phyloP scores from a whole-genome alignment of 225 moss, liverwort and hornwort species.

The Pseudoscleropodium purum region DNA sequence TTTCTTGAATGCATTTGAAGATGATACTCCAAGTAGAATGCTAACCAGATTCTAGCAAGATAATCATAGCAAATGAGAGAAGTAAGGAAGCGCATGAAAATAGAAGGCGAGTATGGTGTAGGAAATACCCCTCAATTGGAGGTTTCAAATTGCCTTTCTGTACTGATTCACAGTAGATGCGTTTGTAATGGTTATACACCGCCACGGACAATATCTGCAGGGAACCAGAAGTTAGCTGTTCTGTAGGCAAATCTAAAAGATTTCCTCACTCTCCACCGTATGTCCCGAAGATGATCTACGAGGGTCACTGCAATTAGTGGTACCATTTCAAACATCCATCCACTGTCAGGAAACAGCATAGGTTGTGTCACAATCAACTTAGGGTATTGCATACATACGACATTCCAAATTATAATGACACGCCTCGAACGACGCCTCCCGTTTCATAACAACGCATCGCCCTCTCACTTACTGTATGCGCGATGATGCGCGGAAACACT shows the following conservation, averaged over 20 bases:
- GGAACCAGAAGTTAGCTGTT: neutral
- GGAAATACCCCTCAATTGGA: slow-evolving; percentile 32
- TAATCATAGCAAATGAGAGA: neutral
- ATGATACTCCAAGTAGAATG: neutral
- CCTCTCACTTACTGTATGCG: neutral
- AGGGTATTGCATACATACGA: neutral
- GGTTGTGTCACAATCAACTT: neutral
- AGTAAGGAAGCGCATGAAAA: neutral
- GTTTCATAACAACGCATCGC: neutral
- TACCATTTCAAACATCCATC: neutral
- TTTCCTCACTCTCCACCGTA: neutral
- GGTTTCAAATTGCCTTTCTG: slow-evolving; percentile 66
- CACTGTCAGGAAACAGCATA: neutral
- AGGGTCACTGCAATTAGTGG: neutral
- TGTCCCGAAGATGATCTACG: neutral
- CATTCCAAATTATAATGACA: neutral
- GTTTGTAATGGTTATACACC: slow-evolving; percentile 97
- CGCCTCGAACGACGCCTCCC: neutral
- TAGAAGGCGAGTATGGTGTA: neutral
- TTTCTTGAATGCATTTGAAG: neutral
- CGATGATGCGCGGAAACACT: neutral
- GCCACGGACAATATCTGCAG: slow-evolving; percentile 89
- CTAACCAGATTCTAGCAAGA: neutral
- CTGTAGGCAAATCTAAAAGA: neutral
- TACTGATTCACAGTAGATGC: slow-evolving; percentile 79